Base-by-base conservation (phyloP, 805 yeast species). In the Candida alai region DNA sequence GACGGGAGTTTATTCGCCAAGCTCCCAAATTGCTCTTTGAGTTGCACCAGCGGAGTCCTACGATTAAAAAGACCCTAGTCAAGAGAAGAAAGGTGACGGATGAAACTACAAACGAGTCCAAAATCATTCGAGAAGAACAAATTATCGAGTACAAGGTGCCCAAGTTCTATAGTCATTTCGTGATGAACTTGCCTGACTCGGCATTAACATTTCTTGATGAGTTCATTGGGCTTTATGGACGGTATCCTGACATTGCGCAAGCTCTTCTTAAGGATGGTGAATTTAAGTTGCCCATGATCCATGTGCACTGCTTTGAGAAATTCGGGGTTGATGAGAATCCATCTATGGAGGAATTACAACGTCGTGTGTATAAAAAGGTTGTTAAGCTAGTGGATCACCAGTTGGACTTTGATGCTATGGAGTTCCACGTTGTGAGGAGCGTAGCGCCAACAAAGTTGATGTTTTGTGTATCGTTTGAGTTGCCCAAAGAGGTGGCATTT, bases 381-480 rank as follows among this genome's bases (percentile, higher is more conserved):
- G 60, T 76, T 3, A 46, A 63, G 4, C 56, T 70, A 12, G 55
- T 82, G 23, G 65, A 68, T 2, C 69, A 51, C 47, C 64, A 73
- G 0, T 59, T 76, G 6, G 71, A 76, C 0, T 62, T 76, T 10
- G 68, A 67, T 3, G 53, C 62, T 0, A 58, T 84, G 24, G 51
- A 60, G 0, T 84, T 90, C 59, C 97, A 90, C 51, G 63, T 82
- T 44, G 98, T 93, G 7, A 77, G 99, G 53, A 81, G 80, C 54
- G 98, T 93, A 6, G 90, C 98, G 1, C 98, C 98, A 4, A 86
- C 97, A 5, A 93, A 93, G 53, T 90, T 90, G 21, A 93, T 93
- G 98, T 89, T 76, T 54, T 87, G 97, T 60, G 84, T 87, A 3
- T 68, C 88, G 5, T 89, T 89, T 58, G 57, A 58, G 48, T 67